Evolutionary conservation across 331 rosid species (phyloP), one percentile per base, ranked within the genome.

Genomic region (Dryas integrifolia): DNA sequence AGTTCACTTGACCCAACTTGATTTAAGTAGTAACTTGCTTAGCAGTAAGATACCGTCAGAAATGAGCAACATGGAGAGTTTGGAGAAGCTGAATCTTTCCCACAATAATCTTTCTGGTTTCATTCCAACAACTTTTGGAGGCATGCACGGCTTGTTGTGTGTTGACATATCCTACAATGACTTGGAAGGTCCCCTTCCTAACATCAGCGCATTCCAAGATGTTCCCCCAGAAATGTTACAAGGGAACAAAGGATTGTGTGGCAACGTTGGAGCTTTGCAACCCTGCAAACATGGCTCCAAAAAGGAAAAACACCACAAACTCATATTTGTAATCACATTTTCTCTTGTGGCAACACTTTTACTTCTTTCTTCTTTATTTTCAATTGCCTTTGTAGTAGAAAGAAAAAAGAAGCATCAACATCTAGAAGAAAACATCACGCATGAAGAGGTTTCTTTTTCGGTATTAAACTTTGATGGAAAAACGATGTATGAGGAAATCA

Each of bases 81-180:
- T 86, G 66, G 61, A 51, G 60, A 72, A 0, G 1, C 69, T 83
- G 24, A 83, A 82, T 49, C 75, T 85, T 63, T 77, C 87, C 0
- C 87, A 80, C 38, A 88, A 88, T 24, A 79, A 67, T 30, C 82
- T 88, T 58, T 65, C 70, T 9, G 86, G 86, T 41, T 7, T 12
- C 11, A 62, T 79, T 64, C 80, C 88, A 0, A 56, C 77, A 5
- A 56, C 16, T 56, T 85, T 85, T 39, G 26, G 26, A 59, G 41
- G 52, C 5, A 39, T 74, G 68, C 1, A 1, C 0, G 67, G 85
- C 41, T 72, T 81, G 74, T 65, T 40, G 7, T 21, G 0, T 2
- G 12, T 30, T 35, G 68, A 81, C 48, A 61, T 87, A 41, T 85
- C 84, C 30, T 44, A 81, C 65, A 80, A 85, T 45, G 61, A 82